Evolutionary conservation across 2,329 filamentous ascomycete species (phyloP).

Genomic region (Hirsutella thompsonii): DNA sequence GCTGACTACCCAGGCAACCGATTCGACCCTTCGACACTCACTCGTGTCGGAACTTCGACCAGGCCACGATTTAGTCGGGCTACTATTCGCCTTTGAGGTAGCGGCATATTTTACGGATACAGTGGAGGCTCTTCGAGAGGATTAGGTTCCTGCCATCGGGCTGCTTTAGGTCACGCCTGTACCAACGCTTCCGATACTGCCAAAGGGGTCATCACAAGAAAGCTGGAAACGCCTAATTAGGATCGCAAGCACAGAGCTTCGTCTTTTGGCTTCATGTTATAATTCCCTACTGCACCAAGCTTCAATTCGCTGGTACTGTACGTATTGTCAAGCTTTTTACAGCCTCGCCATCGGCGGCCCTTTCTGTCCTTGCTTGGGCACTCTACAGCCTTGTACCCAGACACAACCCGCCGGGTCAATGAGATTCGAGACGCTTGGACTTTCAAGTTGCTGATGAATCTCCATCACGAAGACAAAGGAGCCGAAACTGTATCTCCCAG

Average conservation of each 20-base stretch:
- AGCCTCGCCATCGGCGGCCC: background rate
- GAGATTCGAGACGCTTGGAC: conserved; percentile 7
- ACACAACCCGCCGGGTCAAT: background rate
- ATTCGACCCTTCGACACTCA: background rate
- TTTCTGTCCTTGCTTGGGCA: background rate
- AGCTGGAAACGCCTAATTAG: conserved; percentile 8
- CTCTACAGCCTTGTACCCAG: conserved; percentile 8
- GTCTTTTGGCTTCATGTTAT: conserved; percentile 28
- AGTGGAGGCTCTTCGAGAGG: conserved; percentile 1
- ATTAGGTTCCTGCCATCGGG: conserved; percentile 3
- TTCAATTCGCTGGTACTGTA: conserved; percentile 30
- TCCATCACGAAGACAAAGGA: conserved; percentile 3
- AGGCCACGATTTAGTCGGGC: no score
- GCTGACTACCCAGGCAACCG: background rate
- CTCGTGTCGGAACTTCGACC: no score
- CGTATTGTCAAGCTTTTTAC: conserved; percentile 34
- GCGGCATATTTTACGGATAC: background rate
- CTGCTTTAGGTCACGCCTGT: conserved; percentile 1
- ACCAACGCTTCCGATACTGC: conserved; percentile 4
- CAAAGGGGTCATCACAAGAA: conserved; percentile 6
- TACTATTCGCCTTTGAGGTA: background rate
- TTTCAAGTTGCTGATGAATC: conserved; percentile 5
- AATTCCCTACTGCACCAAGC: conserved; percentile 2
- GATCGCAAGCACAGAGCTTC: conserved; percentile 51
- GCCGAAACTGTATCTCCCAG: conserved; percentile 4